Conservation (phyloP, 495 filamentous ascomycete species). For the Trichocladium uniseriatum region DNA sequence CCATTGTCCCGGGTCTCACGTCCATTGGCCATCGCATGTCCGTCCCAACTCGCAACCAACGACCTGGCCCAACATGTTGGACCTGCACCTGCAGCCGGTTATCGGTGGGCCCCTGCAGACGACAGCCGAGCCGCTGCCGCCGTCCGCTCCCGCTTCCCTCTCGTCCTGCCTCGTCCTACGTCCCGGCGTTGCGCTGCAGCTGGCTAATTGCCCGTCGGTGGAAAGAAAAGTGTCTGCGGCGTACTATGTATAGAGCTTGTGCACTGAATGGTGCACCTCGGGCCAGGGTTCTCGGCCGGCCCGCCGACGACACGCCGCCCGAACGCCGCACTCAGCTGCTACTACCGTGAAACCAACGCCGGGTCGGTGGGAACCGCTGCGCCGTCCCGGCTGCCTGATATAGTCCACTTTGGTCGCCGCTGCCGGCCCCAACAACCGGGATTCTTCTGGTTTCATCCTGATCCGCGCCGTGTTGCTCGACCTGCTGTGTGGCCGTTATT, state of each 20-base stretch:
- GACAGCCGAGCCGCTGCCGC: not conserved
- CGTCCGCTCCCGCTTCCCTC: not conserved
- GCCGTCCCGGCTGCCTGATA: constrained; percentile 8
- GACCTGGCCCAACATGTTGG: not conserved
- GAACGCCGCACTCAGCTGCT: not conserved
- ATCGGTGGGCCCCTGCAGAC: not conserved
- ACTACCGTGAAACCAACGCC: constrained; percentile 7
- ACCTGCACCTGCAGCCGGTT: not conserved
- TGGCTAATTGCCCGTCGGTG: not conserved
- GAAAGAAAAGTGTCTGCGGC: not conserved
- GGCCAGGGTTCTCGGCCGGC: not conserved
- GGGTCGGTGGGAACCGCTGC: not conserved
- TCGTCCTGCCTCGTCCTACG: too few species aligned
- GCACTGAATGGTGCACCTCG: not conserved
- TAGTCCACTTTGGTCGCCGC: not conserved
- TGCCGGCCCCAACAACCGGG: not conserved
- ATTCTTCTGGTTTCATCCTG: not conserved
- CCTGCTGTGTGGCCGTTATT: too few species aligned
- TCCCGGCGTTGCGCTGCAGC: not conserved
- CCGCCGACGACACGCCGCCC: not conserved
- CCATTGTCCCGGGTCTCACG: constrained; percentile 1
- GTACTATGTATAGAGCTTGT: constrained; percentile 1
- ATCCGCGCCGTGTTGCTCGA: not conserved
- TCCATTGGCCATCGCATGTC: constrained; percentile 1
- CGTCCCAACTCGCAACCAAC: constrained; percentile 6